Evolutionary conservation across 176 grass and related monocot genomes (phyloP), one percentile per base, ranked within the genome.

Genomic region (Oryza glaberrima): DNA sequence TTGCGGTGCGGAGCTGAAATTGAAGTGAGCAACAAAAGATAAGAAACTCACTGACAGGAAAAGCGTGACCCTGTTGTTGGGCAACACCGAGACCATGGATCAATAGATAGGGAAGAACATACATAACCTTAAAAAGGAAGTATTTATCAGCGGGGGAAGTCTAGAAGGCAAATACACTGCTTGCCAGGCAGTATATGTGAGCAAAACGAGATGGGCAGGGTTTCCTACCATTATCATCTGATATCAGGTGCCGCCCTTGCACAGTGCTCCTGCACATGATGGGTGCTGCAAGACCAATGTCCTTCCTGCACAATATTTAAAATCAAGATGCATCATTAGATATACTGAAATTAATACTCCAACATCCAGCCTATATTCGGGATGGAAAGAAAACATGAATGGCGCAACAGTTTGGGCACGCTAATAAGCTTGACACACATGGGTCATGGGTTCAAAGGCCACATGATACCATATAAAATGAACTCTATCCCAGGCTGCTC

Each of bases 31-130:
- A 47, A 81, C 26, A 14, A 58, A 79, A 47, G 84, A 64, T 58
- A 78, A n/a, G 82, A 47, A 87, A 98, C 91, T 94, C 85, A 98
- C 96, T 86, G 91, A 89, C 96, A 98, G 88, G 93, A 92, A 90
- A 95, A 95, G 43, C 48, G 89, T 14, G 38, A 81, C 80, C 83
- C 90, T 68, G 82, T 75, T 86, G 8, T 78, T 41, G 96, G 91
- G 86, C 93, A 98, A 61, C 96, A 98, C 54, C 76, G 52, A 72
- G 93, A 90, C 90, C 75, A 92, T 73, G 87, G 87, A 89, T 94
- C 69, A 0, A 98, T 77, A 54, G 88, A 92, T 88, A 95, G 81
- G 70, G 96, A 83, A 88, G 72, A 90, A 51, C 96, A 98, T 60
- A 95, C 81, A 66, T 89, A 98, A 78, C 95, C 95, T 98, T 98